These are phyloP conservation scores for Schoenoplectus triqueter DNA, from an alignment of 202 grass and related monocot species.

Conservation along the genomic window DNA sequence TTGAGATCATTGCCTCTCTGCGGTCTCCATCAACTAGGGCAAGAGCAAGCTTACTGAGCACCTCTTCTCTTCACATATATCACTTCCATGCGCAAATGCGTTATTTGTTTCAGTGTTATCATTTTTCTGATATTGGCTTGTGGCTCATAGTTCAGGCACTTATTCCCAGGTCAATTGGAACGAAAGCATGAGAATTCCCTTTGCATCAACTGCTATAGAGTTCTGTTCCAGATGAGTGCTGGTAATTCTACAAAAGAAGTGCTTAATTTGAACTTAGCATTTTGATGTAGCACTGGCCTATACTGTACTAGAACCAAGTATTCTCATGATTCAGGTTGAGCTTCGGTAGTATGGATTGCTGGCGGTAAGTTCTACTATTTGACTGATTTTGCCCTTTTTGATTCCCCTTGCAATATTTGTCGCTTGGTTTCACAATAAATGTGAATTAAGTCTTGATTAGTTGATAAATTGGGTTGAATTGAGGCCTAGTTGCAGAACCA, in stretches of 20 bases:
- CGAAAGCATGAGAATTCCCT: background rate
- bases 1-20: no score
- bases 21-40: no score
- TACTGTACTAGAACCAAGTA: background rate
- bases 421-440: no score
- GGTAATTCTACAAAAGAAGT: background rate
- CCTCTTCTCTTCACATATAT: background rate
- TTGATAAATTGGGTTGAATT: no score
- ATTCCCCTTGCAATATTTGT: no score
- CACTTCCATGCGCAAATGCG: background rate
- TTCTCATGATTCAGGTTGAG: background rate
- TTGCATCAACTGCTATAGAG: background rate
- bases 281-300: background rate
- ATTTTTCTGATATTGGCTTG: background rate
- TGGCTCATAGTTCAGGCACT: background rate
- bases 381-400: no score
- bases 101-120: background rate
- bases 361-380: background rate
- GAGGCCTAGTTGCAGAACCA: background rate
- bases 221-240: conserved; percentile 22
- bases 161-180: background rate
- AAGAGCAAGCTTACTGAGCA: background rate
- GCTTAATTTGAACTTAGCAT: background rate
- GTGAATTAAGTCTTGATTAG: no score
- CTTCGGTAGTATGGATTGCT: background rate